A percentile compares a stretch with the other conserved stretches of the same genome.
These are phyloP conservation scores for Naganishia cerealis DNA, from an alignment of 1,284 basidiomycete genomes.

Conservation along the genomic window DNA sequence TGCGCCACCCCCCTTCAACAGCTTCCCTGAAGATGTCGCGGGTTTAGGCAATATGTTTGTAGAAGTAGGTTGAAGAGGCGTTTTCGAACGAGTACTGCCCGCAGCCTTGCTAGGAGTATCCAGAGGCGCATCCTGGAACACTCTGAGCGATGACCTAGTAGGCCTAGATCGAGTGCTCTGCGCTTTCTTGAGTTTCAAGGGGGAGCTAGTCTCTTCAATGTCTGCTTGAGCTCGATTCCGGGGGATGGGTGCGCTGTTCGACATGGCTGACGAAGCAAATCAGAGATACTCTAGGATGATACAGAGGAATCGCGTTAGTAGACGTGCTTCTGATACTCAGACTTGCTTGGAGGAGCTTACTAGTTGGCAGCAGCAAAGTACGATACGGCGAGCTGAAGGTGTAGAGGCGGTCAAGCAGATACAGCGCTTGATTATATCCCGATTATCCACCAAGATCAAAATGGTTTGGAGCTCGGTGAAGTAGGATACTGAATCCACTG, in stretches of 20 bases:
- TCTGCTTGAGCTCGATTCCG: neutral
- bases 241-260: constrained; percentile 24
- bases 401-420: neutral
- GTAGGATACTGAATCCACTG: neutral
- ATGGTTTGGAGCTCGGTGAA: neutral
- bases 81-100: constrained; percentile 5
- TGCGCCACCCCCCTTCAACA: neutral
- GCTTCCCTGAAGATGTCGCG: neutral
- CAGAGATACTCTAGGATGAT: neutral
- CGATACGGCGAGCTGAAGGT: neutral
- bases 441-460: neutral
- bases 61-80: neutral
- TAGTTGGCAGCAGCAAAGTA: neutral
- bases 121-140: constrained; percentile 17
- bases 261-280: neutral
- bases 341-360: neutral
- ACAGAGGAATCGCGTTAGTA: neutral
- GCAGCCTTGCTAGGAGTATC: constrained; percentile 11
- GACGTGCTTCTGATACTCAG: neutral
- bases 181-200: constrained; percentile 1
- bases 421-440: neutral
- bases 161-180: constrained; percentile 12
- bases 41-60: constrained; percentile 11
- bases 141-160: constrained; percentile 2
- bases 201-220: neutral